These are phyloP conservation scores for Xylariales sp. DNA, from an alignment of 2,329 filamentous ascomycete species.

Conservation along the genomic window DNA sequence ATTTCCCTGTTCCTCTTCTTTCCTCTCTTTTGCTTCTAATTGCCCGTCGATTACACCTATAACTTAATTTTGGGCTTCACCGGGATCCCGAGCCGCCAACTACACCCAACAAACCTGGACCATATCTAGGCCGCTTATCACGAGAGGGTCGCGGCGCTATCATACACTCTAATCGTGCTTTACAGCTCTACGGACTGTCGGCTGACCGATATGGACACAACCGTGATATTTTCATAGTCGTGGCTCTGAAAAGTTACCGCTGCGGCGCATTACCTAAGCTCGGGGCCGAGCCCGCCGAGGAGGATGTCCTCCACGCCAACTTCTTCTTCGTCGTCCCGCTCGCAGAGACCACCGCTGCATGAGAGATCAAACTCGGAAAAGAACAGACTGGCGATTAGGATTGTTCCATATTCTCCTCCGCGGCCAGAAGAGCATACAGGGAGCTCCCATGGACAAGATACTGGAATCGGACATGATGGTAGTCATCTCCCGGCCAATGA, in stretches of 20 bases:
- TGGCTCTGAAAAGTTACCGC: slow-evolving; percentile 12
- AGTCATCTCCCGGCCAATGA: slow-evolving; percentile 14
- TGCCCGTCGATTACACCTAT: neutral
- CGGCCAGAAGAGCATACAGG: slow-evolving; percentile 19
- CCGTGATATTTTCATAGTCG: too few relatives aligned
- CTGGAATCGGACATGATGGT: slow-evolving; percentile 14
- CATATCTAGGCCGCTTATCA: neutral
- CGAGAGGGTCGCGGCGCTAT: too few relatives aligned
- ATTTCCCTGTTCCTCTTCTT: slow-evolving; percentile 3
- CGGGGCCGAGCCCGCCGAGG: slow-evolving; percentile 18
- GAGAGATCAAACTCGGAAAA: slow-evolving; percentile 37
- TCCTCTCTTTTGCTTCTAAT: slow-evolving; percentile 4
- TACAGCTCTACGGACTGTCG: neutral
- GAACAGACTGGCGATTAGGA: slow-evolving; percentile 36
- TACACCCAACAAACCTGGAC: neutral
- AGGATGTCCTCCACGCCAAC: slow-evolving; percentile 29
- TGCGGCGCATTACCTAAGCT: slow-evolving; percentile 12
- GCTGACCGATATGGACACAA: too few relatives aligned
- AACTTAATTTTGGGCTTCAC: neutral
- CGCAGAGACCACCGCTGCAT: slow-evolving; percentile 29
- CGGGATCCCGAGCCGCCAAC: neutral
- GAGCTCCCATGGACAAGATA: slow-evolving; percentile 15
- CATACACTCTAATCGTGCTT: neutral
- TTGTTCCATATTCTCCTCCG: slow-evolving; percentile 46
- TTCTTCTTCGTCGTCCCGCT: slow-evolving; percentile 20